Base-by-base conservation (phyloP, 768 basidiomycete species). In the Daedalea quercina region DNA sequence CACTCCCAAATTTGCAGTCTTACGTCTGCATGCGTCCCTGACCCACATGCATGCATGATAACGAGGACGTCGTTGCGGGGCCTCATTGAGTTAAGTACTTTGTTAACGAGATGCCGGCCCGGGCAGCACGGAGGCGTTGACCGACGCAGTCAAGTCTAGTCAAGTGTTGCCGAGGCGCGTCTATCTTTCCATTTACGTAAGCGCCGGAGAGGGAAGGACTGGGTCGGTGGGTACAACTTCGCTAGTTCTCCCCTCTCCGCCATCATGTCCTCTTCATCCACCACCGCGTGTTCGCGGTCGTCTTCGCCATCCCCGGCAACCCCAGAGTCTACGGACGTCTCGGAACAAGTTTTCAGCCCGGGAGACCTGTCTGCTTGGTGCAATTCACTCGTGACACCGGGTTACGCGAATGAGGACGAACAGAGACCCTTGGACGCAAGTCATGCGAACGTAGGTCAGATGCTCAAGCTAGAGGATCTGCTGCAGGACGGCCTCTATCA, bases 401-500 rank as follows among this genome's bases (percentile, higher is more conserved):
- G 76, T 62, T 66, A 72, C 69, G 51, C 68, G 69, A 35, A 57
- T 67, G 49, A 69, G 71, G 47, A 62, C 70, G 44, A 70, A 23
- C 65, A 70, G 26, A 71, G 71, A 51, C 60, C 70, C 42, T 54
- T 70, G 19, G 64, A 71, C 13, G 69, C 54, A 81, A 82, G 62
- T 65, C 71, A 47, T 82, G 22, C 26, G 17, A 43, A 51, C 28
- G 24, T 26, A 44, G 72, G 76, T 22, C 69, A 70, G 48, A 85
- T 86, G 69, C 78, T 89, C 56, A 73, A 76, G 40, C 70, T 90
- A 40, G 83, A 87, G 60, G 88, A 90, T 62, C 71, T 90, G 44
- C 78, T 90, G 50, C 82, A 87, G 61, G 80, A 82, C 55, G 78
- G 84, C 60, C 84, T 80, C 28, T 90, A 85, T 65, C 85, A 87